Evolutionary conservation across 345 rosid genomes (phyloP).

Genomic region (Camelina neglecta): DNA sequence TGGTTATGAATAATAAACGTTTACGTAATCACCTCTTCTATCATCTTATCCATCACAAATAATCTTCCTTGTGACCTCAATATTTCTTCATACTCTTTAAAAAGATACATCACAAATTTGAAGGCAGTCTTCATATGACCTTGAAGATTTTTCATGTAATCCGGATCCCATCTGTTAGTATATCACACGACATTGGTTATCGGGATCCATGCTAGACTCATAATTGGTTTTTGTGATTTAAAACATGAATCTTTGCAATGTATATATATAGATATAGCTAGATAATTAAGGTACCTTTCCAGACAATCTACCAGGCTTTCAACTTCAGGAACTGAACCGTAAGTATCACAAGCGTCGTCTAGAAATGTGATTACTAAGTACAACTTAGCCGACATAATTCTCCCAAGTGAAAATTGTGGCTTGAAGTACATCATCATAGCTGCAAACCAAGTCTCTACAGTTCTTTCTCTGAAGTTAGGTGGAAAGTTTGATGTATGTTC

Average conservation of each 20-base stretch:
- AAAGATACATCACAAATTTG: slow-evolving; percentile 21
- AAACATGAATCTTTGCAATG: neutral
- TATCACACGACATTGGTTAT: neutral
- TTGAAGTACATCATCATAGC: no score
- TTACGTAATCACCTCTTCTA: no score
- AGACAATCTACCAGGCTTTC: neutral
- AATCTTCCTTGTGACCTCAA: slow-evolving; percentile 17
- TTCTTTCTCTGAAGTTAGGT: slow-evolving; percentile 25
- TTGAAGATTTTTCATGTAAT: slow-evolving; percentile 21
- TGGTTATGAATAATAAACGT: no score
- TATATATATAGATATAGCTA: neutral
- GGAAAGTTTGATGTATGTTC: neutral
- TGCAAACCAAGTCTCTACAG: slow-evolving; percentile 2
- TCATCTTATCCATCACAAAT: neutral
- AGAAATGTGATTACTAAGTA: neutral
- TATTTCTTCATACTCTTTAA: slow-evolving; percentile 15
- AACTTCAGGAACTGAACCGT: slow-evolving; percentile 24
- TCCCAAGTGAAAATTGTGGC: slow-evolving; percentile 16
- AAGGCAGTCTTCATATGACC: slow-evolving; percentile 23
- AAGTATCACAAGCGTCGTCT: slow-evolving; percentile 18
- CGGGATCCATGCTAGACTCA: no score
- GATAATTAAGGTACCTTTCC: slow-evolving; percentile 11
- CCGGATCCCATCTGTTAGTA: slow-evolving; percentile 26
- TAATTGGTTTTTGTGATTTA: neutral
- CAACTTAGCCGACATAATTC: slow-evolving; percentile 33